These are phyloP conservation scores for Ilyonectria sp. DNA, from an alignment of 2,329 filamentous ascomycete species.

Conservation along the genomic window DNA sequence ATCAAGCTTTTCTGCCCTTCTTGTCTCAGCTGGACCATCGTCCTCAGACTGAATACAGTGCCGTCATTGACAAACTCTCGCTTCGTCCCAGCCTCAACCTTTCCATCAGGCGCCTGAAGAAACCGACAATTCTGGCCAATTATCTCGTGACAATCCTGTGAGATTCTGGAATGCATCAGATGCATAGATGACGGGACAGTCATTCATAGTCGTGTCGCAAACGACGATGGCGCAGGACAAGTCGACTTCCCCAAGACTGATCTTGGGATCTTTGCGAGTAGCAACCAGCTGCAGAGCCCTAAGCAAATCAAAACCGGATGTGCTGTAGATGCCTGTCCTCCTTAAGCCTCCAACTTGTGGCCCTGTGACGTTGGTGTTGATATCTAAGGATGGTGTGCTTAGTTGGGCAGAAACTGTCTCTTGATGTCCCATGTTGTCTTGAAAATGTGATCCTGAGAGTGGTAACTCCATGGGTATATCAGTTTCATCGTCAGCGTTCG, in stretches of 20 bases:
- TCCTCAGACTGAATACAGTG: conserved; percentile 86
- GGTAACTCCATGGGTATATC: neutral
- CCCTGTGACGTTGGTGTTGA: neutral
- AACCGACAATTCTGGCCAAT: conserved; percentile 94
- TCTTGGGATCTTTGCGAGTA: conserved; percentile 84
- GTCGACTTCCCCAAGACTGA: conserved; percentile 92
- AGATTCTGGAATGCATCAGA: conserved; percentile 95
- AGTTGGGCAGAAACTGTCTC: neutral
- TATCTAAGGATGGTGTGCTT: neutral
- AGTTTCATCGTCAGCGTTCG: neutral
- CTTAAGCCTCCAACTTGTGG: neutral
- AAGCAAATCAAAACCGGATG: neutral
- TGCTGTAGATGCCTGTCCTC: neutral
- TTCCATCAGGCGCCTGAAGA: conserved; percentile 89
- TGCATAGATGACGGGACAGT: conserved; percentile 93
- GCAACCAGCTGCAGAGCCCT: conserved; percentile 84
- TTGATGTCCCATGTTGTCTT: neutral
- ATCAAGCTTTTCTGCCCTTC: conserved; percentile 95
- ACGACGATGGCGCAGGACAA: conserved; percentile 96
- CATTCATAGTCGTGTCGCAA: conserved; percentile 88
- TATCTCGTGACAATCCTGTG: conserved; percentile 89
- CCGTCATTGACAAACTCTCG: conserved; percentile 81
- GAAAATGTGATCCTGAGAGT: neutral
- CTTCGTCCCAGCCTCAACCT: conserved; percentile 82
- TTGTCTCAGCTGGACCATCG: conserved; percentile 78